phyloP scores from a whole-genome alignment of 306 rosid species.

The Ormosia emarginata region DNA sequence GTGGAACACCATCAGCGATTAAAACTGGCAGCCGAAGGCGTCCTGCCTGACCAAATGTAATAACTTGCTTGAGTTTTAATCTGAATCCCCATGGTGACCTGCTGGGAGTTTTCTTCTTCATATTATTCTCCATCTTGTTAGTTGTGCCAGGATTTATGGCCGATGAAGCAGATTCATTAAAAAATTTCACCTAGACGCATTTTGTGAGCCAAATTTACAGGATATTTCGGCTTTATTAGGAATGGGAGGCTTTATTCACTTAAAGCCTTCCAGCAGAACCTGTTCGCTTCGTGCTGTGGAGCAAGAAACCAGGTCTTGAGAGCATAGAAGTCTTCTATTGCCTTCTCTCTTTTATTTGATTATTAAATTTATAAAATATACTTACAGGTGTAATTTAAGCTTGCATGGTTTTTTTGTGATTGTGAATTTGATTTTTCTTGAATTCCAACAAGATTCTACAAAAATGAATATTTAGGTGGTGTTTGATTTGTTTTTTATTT shows the following conservation, averaged over 20 bases:
- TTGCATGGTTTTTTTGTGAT: not conserved
- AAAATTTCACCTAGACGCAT: not conserved
- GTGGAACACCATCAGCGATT: constrained; percentile 86
- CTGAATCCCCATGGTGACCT: not conserved
- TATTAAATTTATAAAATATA: not conserved
- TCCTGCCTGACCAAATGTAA: constrained; percentile 35
- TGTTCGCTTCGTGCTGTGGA: not conserved
- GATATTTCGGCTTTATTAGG: not conserved
- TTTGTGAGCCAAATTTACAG: not conserved
- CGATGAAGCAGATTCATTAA: not conserved
- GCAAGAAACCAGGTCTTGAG: constrained; percentile 7
- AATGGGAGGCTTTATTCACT: not conserved
- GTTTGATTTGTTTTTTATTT: too few relatives aligned
- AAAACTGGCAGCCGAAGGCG: constrained; percentile 80
- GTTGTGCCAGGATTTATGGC: not conserved
- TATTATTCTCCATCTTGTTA: not conserved
- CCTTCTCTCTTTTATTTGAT: not conserved
- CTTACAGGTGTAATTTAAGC: constrained; percentile 10
- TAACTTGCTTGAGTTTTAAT: not conserved
- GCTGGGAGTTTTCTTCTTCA: not conserved
- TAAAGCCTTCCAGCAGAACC: constrained; percentile 11
- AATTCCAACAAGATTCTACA: not conserved
- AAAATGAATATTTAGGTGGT: not conserved
- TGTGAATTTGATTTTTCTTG: not conserved
- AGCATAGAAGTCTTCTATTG: not conserved